Base-by-base conservation (phyloP, 225 moss, liverwort and hornwort genomes). In the Ulota crispa region DNA sequence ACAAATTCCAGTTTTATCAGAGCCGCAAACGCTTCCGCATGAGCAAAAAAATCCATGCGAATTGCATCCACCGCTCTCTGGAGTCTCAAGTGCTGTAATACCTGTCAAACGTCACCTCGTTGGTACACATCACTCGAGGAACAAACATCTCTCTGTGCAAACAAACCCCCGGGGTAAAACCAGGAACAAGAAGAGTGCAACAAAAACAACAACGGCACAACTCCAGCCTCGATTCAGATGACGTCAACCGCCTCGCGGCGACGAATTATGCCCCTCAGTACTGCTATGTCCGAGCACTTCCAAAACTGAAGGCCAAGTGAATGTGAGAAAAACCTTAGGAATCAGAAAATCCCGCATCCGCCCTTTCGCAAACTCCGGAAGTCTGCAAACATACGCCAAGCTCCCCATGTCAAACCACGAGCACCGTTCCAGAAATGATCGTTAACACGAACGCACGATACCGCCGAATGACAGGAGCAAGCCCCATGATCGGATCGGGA, bases 1-100 rank as follows among this genome's bases (percentile, higher is more conserved):
- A 96, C 96, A 82, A 96, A 96, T 79, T 96, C 96, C 88, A 96
- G 85, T 88, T 92, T 96, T 27, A 96, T 93, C 78, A 96, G 93
- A 82, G 93, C 88, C 78, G 96, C 96, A 82, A 96, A 96, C 30
- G 96, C 94, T 87, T 96, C 96, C 21, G 94, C 96, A 87, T 96
- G 96, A 71, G 94, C 94, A 89, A 96, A 96, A 89, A 96, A 94
- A 77, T 94, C 96, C 93, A 94, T 91, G 76, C 96, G 96, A 87
- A 89, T 94, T 74, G 94, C 93, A 80, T 96, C 94, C 84, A 96
- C 96, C 63, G 92, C 93, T 87, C 96, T 91, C 81, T 94, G 94
- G 70, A 96, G 80, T 59, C 93, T 96, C 86, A 72, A 54, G 23
- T 36, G 37, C 66, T 66, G 94, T 84, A 96, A 81, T 67, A 96